Evolutionary conservation across 1,139 yeast genomes (phyloP), one percentile per base, ranked within the genome.

Genomic region (Saccharomyces hybrid): DNA sequence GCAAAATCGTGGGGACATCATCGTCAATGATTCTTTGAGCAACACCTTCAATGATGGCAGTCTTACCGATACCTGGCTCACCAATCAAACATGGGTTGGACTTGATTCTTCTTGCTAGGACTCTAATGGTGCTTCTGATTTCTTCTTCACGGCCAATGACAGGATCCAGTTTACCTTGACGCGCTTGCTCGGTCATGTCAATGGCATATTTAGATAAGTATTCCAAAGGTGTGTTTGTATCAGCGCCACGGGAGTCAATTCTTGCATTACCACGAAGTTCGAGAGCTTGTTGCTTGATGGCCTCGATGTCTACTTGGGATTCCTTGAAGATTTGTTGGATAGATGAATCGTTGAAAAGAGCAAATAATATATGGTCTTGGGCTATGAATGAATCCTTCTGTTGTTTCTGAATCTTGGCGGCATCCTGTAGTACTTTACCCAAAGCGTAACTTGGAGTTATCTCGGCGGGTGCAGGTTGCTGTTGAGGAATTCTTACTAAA

Each of bases 51-150:
- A 91, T 96, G 65, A 93, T 91, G 23, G 96, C 88, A 42, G 99
- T 95, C 75, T 93, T 93, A 78, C 99, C 99, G 53, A 93, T 97
- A 81, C 99, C 99, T 34, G 99, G 97, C 67, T 93, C 98, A 78
- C 99, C 99, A 66, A 93, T 89, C 61, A 93, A 76, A 62, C 96
- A 93, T 13, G 99, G 96, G 68, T 95, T 95, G 3, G 97, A 90
- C 74, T 93, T 93, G 34, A 96, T 88, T 74, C 99, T 83, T 75
- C 99, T 85, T 16, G 99, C 93, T 59, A 93, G 78, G 3, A 95
- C 96, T 59, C 98, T 81, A 58, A 93, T 91, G 46, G 96, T 90
- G 62, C 98, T 79, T 73, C 99, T 82, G 61, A 95, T 93, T 73
- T 93, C 99, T 71, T 93, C 99, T 71, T 93, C 99, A 75, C 99